Evolutionary conservation across 2,329 filamentous ascomycete species (phyloP), one percentile per base, ranked within the genome.

Genomic region (Epichloe coenophiala): DNA sequence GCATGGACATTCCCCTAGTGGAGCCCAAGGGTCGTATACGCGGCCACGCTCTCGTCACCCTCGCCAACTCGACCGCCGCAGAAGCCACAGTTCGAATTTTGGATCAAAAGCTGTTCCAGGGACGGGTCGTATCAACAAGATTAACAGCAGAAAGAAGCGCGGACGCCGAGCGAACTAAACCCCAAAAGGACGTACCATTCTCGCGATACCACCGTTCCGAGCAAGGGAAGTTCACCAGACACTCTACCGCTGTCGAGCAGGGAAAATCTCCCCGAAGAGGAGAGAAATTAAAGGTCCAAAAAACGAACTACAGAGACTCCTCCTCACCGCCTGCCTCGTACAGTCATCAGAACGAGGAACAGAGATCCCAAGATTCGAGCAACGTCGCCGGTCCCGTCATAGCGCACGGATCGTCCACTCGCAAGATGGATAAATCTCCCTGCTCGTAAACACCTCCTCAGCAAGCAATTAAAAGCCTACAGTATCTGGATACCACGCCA

Each of bases 1-100:
- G 44, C n/a, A 55, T 66, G 21, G 54, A 64, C 7, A 54, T 64
- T 5, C 63, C 63, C 8, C 44, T 54, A 17, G 57, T 55, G 17
- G 51, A 47, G 37, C 49, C 53, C 31, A 60, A 55, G 42, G 56
- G 45, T 5, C 58, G 57, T 11, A 57, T 61, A 12, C 58, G 58
- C 15, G 62, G 63, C 6, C 56, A 62, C 38, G 60, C 57, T 36
- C 53, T 58, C n/a, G 51, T 64, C 21, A 53, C 56, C 7, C 56
- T 66, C 19, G 50, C 58, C 27, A 58, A 51, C 38, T 21, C 54
- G 4, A 38, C 43, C 3, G 57, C 60, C 2, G 59, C 63, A 6
- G 39, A 47, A n/a, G 54, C 49, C 12, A 60, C 59, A 2, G 56
- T 59, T 40, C 56, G 59, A 19, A 55, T 57, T 38, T 51, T 66